Base-by-base conservation (phyloP, 305 asterid species). In the Nicotiana rustica region DNA sequence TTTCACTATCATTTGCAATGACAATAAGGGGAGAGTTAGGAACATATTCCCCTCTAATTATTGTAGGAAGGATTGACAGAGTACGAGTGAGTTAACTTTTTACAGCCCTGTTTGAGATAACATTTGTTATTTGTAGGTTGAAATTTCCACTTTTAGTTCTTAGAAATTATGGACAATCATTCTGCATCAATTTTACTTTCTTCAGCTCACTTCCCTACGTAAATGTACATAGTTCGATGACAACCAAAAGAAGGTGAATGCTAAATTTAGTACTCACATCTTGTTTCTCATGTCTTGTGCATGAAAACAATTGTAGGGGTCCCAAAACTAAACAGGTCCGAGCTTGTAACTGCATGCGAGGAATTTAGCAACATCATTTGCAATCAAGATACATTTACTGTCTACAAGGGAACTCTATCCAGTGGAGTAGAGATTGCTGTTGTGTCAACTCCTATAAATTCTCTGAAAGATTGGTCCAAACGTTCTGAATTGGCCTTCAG, bases 391-490 rank as follows among this genome's bases (percentile, higher is more conserved):
- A 84, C 86, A 73, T 86, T 90, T 62, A 95, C 91, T 29, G 29
- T 97, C 67, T 97, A 95, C 87, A 97, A 97, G 87, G 99, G 99
- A 88, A 97, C 98, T 82, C 89, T 97, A 25, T 93, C 97, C 19
- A 97, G 92, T 82, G 99, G 99, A 29, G 97, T 95, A 18, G 99
- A 97, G 91, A 97, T 97, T 79, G 93, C 91, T 77, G 99, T 97
- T 83, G 91, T 85, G 79, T 93, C 99, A 15, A 95, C 98, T 36
- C 89, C 91, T 38, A 75, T 95, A 81, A 75, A 87, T 47, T 92
- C 93, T 33, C 10, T 61, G 29, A 89, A 86, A 29, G 94, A 92
- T 81, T 97, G 99, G 99, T 89, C 99, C 13, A 94, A 88, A 71
- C 90, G 88, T 33, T 89, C 99, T 79, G 99, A 97, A 86, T 10